Conservation (phyloP, 75 land plant genomes). For the Sequoia sempervirens region DNA sequence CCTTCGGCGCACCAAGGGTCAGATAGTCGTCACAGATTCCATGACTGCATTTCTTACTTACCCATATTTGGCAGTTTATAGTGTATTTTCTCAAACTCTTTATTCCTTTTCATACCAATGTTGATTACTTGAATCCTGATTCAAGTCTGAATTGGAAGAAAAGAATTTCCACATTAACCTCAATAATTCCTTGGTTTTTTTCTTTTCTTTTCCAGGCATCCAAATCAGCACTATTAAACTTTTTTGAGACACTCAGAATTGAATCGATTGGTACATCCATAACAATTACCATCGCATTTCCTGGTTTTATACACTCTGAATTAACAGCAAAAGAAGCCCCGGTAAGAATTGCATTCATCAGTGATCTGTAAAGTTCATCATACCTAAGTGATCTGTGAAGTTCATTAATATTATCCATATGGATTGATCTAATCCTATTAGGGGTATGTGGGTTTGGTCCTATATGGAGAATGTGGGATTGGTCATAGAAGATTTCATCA, state of each 20-base stretch:
- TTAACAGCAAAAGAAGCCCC: constrained; percentile 18
- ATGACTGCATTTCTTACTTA: constrained; percentile 29
- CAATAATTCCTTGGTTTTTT: not conserved
- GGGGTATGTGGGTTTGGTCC: not conserved
- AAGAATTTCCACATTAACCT: not conserved
- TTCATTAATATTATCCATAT: not conserved
- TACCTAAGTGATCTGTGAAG: too few species aligned
- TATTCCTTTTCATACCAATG: not conserved
- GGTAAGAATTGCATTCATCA: constrained; percentile 7
- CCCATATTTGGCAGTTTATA: constrained; percentile 30
- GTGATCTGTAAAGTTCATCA: not conserved
- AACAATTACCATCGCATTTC: constrained; percentile 25
- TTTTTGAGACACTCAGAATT: constrained; percentile 31
- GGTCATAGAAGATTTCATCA: not conserved
- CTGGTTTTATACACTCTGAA: constrained; percentile 34
- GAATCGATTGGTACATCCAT: constrained; percentile 19
- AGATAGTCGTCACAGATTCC: constrained; percentile 27
- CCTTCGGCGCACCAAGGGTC: constrained; percentile 29
- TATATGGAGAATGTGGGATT: not conserved
- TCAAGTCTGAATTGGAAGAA: not conserved
- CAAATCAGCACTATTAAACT: constrained; percentile 27
- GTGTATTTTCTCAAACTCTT: constrained; percentile 14
- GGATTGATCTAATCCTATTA: not conserved
- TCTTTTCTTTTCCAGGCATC: constrained; percentile 23
- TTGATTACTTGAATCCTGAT: not conserved